A percentile compares a stretch with the other conserved stretches of the same genome.
Evolutionary conservation across 2,329 filamentous ascomycete genomes (phyloP).

Genomic region (Cordyceps pruinosa): DNA sequence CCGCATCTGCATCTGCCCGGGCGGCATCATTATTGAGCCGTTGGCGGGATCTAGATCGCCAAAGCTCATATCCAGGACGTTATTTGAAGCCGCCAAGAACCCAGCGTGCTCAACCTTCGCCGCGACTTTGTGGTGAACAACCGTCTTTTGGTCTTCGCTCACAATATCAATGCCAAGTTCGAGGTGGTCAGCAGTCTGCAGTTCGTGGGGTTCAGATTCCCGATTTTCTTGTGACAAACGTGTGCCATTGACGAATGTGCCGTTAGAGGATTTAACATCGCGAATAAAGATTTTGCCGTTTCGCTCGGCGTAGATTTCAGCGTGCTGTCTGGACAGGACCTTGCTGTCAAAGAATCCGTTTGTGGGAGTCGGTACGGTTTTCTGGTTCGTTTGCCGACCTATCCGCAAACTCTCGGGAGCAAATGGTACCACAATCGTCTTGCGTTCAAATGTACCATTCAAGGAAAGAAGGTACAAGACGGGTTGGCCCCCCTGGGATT

Average conservation of each 20-base stretch:
- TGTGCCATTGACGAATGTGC: constrained; percentile 92
- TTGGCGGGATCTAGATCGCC: constrained; percentile 82
- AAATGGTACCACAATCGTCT: constrained; percentile 89
- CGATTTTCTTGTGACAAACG: constrained; percentile 88
- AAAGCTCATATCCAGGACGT: constrained; percentile 82
- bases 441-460: constrained; percentile 94
- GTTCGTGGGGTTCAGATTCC: constrained; percentile 90
- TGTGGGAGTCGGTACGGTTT: constrained; percentile 80
- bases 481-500: constrained; percentile 58
- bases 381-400: constrained; percentile 93
- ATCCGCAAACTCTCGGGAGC: constrained; percentile 92
- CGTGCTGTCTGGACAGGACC: constrained; percentile 90
- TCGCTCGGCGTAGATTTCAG: constrained; percentile 83
- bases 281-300: constrained; percentile 92
- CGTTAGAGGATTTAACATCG: constrained; percentile 97
- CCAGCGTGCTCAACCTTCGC: constrained; percentile 95
- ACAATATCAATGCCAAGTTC: constrained; percentile 98
- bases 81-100: constrained; percentile 66
- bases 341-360: constrained; percentile 99
- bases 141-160: constrained; percentile 95
- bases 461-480: constrained; percentile 82
- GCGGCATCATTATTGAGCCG: constrained; percentile 62
- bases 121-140: constrained; percentile 96
- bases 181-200: constrained; percentile 84
- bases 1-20: constrained; percentile 62